Evolutionary conservation across 2,329 filamentous ascomycete species (phyloP).

Genomic region (Monilinia laxa): DNA sequence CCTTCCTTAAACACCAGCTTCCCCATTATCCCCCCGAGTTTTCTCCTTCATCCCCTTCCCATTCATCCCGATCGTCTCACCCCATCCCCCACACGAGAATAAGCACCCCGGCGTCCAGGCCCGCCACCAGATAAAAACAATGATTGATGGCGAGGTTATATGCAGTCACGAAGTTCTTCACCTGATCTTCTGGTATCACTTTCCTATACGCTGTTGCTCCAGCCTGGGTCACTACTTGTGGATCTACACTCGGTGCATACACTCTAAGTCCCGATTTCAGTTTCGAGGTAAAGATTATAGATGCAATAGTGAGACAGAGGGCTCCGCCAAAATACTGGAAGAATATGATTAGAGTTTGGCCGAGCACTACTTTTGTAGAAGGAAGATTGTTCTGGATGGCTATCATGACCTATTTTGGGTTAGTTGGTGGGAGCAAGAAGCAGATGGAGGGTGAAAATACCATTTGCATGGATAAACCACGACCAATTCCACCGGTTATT

Average conservation of each 20-base stretch:
- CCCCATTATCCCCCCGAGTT: neutral
- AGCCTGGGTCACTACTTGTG: slow-evolving; percentile 42
- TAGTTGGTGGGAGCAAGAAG: neutral
- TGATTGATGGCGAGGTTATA: slow-evolving; percentile 41
- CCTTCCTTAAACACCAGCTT: neutral
- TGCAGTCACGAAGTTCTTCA: slow-evolving; percentile 44
- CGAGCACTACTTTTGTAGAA: neutral
- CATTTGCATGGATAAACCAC: slow-evolving; percentile 31
- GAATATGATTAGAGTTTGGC: neutral
- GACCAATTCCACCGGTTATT: slow-evolving; percentile 32
- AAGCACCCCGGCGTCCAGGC: neutral
- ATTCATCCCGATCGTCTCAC: neutral
- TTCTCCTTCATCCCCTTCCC: no score
- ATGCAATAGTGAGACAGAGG: slow-evolving; percentile 37
- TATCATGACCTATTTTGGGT: neutral
- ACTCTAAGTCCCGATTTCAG: slow-evolving; percentile 37
- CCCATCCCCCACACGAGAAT: neutral
- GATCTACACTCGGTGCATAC: slow-evolving; percentile 41
- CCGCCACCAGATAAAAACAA: neutral
- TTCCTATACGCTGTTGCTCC: slow-evolving; percentile 44
- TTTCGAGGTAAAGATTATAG: slow-evolving; percentile 38
- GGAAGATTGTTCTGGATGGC: slow-evolving; percentile 1
- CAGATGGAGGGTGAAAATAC: slow-evolving; percentile 23
- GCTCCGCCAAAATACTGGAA: neutral
- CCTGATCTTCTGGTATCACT: slow-evolving; percentile 39